These are phyloP conservation scores for Polygonum aviculare DNA, from an alignment of 148 eudicot species.

Conservation along the genomic window DNA sequence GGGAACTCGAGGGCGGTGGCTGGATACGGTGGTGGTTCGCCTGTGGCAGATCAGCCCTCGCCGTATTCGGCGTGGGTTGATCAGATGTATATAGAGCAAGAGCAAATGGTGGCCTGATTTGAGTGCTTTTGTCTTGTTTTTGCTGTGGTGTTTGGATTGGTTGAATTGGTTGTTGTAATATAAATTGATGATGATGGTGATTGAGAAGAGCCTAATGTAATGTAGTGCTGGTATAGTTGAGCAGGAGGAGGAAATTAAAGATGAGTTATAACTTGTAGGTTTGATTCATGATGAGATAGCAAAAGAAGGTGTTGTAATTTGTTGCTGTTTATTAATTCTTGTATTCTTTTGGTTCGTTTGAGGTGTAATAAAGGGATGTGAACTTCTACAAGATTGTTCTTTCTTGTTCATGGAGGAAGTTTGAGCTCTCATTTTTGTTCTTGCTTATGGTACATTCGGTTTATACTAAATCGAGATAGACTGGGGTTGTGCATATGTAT, in stretches of 20 bases:
- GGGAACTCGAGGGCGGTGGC: background rate
- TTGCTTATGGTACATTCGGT: background rate
- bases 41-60: too few species aligned
- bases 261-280: background rate
- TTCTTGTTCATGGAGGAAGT: background rate
- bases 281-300: background rate
- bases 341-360: background rate
- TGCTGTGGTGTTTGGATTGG: background rate
- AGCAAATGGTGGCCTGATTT: constrained; percentile 50
- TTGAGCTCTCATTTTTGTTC: background rate
- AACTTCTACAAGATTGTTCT: background rate
- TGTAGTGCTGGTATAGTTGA: background rate
- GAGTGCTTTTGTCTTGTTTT: background rate
- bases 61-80: constrained; percentile 56
- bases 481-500: too few species aligned
- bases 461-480: too few species aligned
- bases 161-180: constrained; percentile 1
- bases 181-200: background rate
- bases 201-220: background rate
- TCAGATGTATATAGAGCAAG: constrained; percentile 84
- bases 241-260: too few species aligned
- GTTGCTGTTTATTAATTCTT: constrained; percentile 3
- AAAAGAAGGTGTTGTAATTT: constrained; percentile 5
- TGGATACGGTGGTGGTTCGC: constrained; percentile 6
- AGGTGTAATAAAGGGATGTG: background rate